These are phyloP conservation scores for Platanthera guangdongensis DNA, from an alignment of 106 monocot species.

Conservation along the genomic window DNA sequence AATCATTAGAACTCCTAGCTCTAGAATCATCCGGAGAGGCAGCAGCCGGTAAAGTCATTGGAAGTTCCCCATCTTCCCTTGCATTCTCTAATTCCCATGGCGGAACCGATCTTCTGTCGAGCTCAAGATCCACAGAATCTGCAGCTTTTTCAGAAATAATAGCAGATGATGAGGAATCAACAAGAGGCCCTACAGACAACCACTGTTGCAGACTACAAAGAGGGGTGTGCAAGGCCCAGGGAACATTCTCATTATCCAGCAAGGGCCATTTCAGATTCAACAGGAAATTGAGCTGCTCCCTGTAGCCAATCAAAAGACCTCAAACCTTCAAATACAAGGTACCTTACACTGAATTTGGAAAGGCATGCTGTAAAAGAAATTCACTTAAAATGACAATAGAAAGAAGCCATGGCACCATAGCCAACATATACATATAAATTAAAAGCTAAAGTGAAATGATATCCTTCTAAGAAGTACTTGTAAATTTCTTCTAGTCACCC, in stretches of 20 bases:
- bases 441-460: not conserved
- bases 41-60: conserved; percentile 17
- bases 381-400: not conserved
- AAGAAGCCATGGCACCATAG: not conserved
- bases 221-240: conserved; percentile 59
- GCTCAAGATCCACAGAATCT: conserved; percentile 18
- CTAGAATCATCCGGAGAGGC: conserved; percentile 17
- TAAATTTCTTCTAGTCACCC: not conserved
- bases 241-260: conserved; percentile 48
- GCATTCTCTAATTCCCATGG: conserved; percentile 54
- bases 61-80: conserved; percentile 95
- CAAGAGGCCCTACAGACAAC: conserved; percentile 20
- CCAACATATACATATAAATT: not conserved
- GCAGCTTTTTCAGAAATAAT: conserved; percentile 17
- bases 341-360: not conserved
- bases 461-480: not conserved
- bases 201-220: conserved; percentile 65
- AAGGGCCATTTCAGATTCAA: conserved; percentile 60
- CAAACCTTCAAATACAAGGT: conserved; percentile 28
- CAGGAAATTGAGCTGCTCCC: conserved; percentile 82
- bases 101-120: conserved; percentile 48
- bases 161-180: conserved; percentile 18
- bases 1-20: conserved; percentile 11
- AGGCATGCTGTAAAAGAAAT: not conserved
- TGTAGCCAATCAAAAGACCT: conserved; percentile 48